Conservation (phyloP, 768 basidiomycete species). For the Chiua virens region DNA sequence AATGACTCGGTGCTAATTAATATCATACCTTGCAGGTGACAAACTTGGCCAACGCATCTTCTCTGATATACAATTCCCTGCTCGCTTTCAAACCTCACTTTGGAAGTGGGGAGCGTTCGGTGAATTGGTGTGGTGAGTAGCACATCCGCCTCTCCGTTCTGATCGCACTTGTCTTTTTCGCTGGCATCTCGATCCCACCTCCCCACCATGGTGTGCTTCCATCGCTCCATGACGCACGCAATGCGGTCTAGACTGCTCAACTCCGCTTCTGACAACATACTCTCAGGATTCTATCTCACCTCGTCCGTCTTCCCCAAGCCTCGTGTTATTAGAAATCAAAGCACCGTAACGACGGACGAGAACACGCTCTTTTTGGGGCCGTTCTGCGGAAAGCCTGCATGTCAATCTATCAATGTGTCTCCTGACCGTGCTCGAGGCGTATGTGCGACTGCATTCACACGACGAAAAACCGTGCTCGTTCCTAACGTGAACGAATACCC, state of each 20-base stretch:
- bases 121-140: constrained; percentile 91
- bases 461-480: constrained; percentile 61
- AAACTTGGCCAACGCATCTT: constrained; percentile 83
- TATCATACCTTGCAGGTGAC: constrained; percentile 53
- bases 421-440: constrained; percentile 67
- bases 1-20: no score
- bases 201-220: background rate
- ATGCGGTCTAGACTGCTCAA: background rate
- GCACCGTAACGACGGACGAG: constrained; percentile 8
- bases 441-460: constrained; percentile 76
- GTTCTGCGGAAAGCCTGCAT: constrained; percentile 91
- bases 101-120: constrained; percentile 59
- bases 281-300: constrained; percentile 82
- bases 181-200: background rate
- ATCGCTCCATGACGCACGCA: background rate
- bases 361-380: constrained; percentile 66
- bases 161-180: background rate
- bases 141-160: background rate
- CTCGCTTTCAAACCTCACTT: constrained; percentile 66
- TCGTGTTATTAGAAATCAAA: constrained; percentile 20
- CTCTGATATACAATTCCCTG: constrained; percentile 77
- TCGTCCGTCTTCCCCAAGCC: constrained; percentile 60
- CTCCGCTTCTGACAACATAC: constrained; percentile 18
- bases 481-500: constrained; percentile 77
- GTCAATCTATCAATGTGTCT: constrained; percentile 71